Base-by-base conservation (phyloP, 192 early-diverging fungal genomes). In the Obelidium mucronatum region DNA sequence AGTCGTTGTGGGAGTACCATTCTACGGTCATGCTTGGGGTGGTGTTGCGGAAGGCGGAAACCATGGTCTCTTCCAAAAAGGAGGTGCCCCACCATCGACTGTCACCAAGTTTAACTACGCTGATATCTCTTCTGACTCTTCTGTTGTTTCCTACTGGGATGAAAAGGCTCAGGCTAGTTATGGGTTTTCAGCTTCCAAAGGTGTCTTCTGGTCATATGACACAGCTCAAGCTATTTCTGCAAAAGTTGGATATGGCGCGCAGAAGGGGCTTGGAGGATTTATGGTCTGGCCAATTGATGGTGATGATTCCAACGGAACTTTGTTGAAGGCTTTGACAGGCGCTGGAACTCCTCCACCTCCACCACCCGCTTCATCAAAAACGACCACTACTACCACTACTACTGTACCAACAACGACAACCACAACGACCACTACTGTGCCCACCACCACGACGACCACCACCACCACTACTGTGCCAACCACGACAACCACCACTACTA, bases 1-100 rank as follows among this genome's bases (percentile, higher is more conserved):
- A 55, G 35, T 79, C 26, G 66, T 79, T 31, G n/a, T 79, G 13
- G 78, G 78, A 31, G 66, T 79, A 17, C 78, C 78, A 13, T 79
- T 79, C 42, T 79, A 78, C 75, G 75, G 58, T 19, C 67, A 40
- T 40, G 65, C 75, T 13, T 73, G 53, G 55, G 24, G 37, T 2
- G 39, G 55, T 17, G 24, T 19, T 40, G 35, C 56, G 13, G 67
- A 28, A 19, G n/a, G 13, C 13, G 11, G 26, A 13, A 24, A 73
- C 56, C n/a, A n/a, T n/a, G 70, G 70, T 28, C 55, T 60, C 56
- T 56, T 56, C 64, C 64, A 39, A 42, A 5, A 6, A 30, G 55
- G 15, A 8, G 33, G 11, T 8, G 44, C 15, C 15, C 11, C 42
- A 11, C n/a, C n/a, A n/a, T n/a, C n/a, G n/a, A 33, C 44, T 0